Evolutionary conservation across 2,329 filamentous ascomycete genomes (phyloP), one percentile per base, ranked within the genome.

Genomic region (Diaporthe humulicola): DNA sequence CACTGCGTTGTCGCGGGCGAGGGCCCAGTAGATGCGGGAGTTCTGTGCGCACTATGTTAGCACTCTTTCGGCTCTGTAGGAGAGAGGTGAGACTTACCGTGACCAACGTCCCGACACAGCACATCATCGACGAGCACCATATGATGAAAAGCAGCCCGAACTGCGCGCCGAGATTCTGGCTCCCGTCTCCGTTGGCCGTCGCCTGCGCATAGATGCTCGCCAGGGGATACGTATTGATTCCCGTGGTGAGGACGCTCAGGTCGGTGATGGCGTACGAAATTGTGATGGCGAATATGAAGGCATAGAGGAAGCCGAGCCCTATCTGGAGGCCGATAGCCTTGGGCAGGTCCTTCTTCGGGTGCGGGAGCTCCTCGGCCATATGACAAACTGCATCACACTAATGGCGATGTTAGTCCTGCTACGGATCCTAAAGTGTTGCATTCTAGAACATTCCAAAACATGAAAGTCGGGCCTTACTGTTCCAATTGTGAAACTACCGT

Each of bases 401-500:
- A n/a, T n/a, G n/a, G n/a, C n/a, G n/a, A n/a, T n/a, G n/a, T n/a
- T n/a, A n/a, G n/a, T n/a, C n/a, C n/a, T n/a, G n/a, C n/a, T n/a
- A n/a, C n/a, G n/a, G n/a, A n/a, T n/a, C n/a, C n/a, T n/a, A n/a
- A n/a, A n/a, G n/a, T n/a, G n/a, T n/a, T n/a, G n/a, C n/a, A n/a
- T n/a, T n/a, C n/a, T n/a, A n/a, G n/a, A n/a, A n/a, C n/a, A n/a
- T n/a, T n/a, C n/a, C n/a, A n/a, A n/a, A n/a, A n/a, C n/a, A n/a
- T n/a, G n/a, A n/a, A n/a, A n/a, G n/a, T n/a, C n/a, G n/a, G n/a
- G n/a, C n/a, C n/a, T n/a, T n/a, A n/a, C n/a, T n/a, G 90, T 92
- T 25, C 92, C 91, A 36, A 93, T 89, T 28, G 90, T 90, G 79
- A 91, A 93, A 15, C 91, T 90, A 7, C 91, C 92, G 78, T 93